Conservation (phyloP, 768 basidiomycete genomes). For the Chalciporus pseudorubinellus region DNA sequence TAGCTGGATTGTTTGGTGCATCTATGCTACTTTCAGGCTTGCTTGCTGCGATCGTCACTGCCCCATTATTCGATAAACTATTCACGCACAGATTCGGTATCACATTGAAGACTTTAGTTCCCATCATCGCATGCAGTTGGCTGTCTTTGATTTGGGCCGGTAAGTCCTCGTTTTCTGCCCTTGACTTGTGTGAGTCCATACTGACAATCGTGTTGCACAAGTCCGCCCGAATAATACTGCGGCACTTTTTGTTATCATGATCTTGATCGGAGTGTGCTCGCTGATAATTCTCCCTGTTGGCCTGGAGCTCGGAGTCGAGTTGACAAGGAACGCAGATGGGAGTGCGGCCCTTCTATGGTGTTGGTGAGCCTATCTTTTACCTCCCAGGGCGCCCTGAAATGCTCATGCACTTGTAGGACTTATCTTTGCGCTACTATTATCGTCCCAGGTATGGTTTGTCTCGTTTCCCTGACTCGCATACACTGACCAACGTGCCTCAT, state of each 20-base stretch:
- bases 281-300: constrained; percentile 72
- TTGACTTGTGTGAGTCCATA: no score
- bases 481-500: constrained; percentile 22
- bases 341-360: constrained; percentile 79
- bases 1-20: constrained; percentile 66
- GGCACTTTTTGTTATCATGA: constrained; percentile 64
- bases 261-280: constrained; percentile 62
- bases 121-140: constrained; percentile 63
- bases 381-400: neutral
- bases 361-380: constrained; percentile 41
- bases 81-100: constrained; percentile 69
- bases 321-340: constrained; percentile 76
- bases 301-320: constrained; percentile 75
- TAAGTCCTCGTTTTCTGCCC: constrained; percentile 36
- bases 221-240: constrained; percentile 60
- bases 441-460: constrained; percentile 50
- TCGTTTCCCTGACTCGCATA: constrained; percentile 22
- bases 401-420: constrained; percentile 49
- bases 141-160: constrained; percentile 79
- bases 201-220: constrained; percentile 56
- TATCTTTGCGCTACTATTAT: constrained; percentile 60
- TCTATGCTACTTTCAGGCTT: constrained; percentile 69
- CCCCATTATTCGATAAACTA: constrained; percentile 81
- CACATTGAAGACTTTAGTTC: constrained; percentile 57
- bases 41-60: constrained; percentile 59